A percentile compares a stretch with the other conserved stretches of the same genome.
These are phyloP conservation scores for Cladorrhinum samala DNA, from an alignment of 495 filamentous ascomycete genomes.

Conservation along the genomic window DNA sequence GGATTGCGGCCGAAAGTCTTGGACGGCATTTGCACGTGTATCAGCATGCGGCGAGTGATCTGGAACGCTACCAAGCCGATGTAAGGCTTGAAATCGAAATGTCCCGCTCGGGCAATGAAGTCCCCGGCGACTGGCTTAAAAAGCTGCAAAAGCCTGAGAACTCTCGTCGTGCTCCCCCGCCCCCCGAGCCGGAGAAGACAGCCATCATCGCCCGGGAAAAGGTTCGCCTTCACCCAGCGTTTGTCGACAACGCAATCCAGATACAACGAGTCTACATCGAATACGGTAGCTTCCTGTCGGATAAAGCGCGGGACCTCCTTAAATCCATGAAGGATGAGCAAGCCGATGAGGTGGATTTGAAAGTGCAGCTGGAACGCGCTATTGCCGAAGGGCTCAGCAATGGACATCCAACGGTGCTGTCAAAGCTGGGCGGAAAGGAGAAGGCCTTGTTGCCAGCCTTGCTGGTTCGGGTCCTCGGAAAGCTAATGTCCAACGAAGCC, in stretches of 20 bases:
- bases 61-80: slow-evolving; percentile 22
- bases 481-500: slow-evolving; percentile 60
- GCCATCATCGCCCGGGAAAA: slow-evolving; percentile 14
- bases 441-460: slow-evolving; percentile 36
- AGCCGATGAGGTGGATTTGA: slow-evolving; percentile 9
- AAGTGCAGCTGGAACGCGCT: slow-evolving; percentile 15
- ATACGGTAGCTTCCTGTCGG: slow-evolving; percentile 6
- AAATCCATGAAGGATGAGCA: slow-evolving; percentile 5
- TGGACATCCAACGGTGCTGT: slow-evolving; percentile 30
- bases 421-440: slow-evolving; percentile 42
- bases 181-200: slow-evolving; percentile 16
- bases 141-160: slow-evolving; percentile 12
- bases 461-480: slow-evolving; percentile 57
- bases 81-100: slow-evolving; percentile 23
- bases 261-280: slow-evolving; percentile 1
- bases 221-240: slow-evolving; percentile 19
- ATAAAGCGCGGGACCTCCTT: slow-evolving; percentile 8
- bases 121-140: slow-evolving; percentile 24
- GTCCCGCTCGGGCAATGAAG: slow-evolving; percentile 14
- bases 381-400: slow-evolving; percentile 15
- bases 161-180: slow-evolving; percentile 5
- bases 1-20: slow-evolving; percentile 25
- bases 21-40: slow-evolving; percentile 23
- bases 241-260: slow-evolving; percentile 13
- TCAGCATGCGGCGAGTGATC: slow-evolving; percentile 15